Evolutionary conservation across 2,329 filamentous ascomycete species (phyloP).

Genomic region (Fusarium sp.): DNA sequence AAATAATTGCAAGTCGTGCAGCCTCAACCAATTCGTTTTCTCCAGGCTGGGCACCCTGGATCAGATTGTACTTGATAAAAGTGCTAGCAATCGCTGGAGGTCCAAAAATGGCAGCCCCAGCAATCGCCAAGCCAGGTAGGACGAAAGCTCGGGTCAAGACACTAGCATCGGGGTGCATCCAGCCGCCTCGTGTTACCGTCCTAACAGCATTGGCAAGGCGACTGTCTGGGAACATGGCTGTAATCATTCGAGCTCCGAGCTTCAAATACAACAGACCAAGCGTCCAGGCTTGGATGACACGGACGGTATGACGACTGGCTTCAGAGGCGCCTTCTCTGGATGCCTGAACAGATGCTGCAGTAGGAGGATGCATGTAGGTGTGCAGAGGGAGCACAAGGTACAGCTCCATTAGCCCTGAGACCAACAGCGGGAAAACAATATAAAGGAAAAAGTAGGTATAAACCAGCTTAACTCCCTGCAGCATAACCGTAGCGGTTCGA

Average conservation of each 20-base stretch:
- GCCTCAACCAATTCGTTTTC: conserved; percentile 43
- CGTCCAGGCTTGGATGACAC: conserved; percentile 94
- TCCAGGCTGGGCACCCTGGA: conserved; percentile 30
- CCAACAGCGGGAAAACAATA: conserved; percentile 82
- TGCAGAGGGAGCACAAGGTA: conserved; percentile 90
- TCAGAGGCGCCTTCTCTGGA: conserved; percentile 40
- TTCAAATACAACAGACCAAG: conserved; percentile 91
- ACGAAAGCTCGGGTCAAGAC: conserved; percentile 89
- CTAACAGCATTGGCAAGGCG: conserved; percentile 79
- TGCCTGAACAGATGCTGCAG: conserved; percentile 46
- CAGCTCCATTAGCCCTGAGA: conserved; percentile 84
- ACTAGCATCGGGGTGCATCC: conserved; percentile 79
- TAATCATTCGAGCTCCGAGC: conserved; percentile 75
- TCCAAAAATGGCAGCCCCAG: conserved; percentile 68
- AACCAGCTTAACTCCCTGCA: conserved; percentile 60
- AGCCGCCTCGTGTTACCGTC: conserved; percentile 78
- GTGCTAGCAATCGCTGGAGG: conserved; percentile 69
- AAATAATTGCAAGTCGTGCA: conserved; percentile 53
- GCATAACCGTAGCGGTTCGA: conserved; percentile 45
- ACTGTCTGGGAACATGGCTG: conserved; percentile 74
- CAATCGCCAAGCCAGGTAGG: conserved; percentile 76
- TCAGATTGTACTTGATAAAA: conserved; percentile 45
- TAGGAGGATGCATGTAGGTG: conserved; percentile 72
- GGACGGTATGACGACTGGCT: conserved; percentile 72
- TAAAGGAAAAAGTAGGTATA: conserved; percentile 83